A percentile compares a stretch with the other conserved stretches of the same genome.
Evolutionary conservation across 2,329 filamentous ascomycete species (phyloP).

Genomic region (Epichloe scottii): DNA sequence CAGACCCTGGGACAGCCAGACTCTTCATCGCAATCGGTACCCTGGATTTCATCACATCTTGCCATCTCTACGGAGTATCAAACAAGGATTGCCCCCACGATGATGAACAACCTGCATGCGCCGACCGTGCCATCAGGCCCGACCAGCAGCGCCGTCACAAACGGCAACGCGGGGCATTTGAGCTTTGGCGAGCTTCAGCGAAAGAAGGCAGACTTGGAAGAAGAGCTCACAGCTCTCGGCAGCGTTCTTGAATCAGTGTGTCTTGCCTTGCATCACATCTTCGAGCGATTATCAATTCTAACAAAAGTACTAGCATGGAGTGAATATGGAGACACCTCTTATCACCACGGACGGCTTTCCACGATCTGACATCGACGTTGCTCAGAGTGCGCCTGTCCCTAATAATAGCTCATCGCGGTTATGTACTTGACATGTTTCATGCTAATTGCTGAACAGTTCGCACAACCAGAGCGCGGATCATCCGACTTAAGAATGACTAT

Average conservation of each 20-base stretch:
- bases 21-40: background rate
- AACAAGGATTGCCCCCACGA: constrained; percentile 15
- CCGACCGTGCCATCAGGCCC: constrained; percentile 61
- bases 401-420: background rate
- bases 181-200: constrained; percentile 69
- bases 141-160: constrained; percentile 45
- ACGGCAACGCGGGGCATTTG: constrained; percentile 50
- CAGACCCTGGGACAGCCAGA: background rate
- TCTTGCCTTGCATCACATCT: constrained; percentile 2
- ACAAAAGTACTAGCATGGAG: constrained; percentile 55
- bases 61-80: background rate
- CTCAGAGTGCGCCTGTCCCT: constrained; percentile 66
- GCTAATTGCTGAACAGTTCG: constrained; percentile 49
- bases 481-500: constrained; percentile 83
- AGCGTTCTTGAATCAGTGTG: constrained; percentile 78
- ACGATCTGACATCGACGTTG: constrained; percentile 83
- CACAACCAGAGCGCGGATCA: constrained; percentile 83
- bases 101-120: constrained; percentile 47
- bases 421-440: background rate
- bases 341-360: constrained; percentile 87
- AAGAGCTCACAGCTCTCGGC: constrained; percentile 73
- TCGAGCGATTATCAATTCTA: constrained; percentile 6
- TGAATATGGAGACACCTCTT: constrained; percentile 82
- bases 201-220: constrained; percentile 75
- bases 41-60: background rate